Evolutionary conservation across 2,329 filamentous ascomycete genomes (phyloP), one percentile per base, ranked within the genome.

Genomic region (Fusarium cyanostomum): DNA sequence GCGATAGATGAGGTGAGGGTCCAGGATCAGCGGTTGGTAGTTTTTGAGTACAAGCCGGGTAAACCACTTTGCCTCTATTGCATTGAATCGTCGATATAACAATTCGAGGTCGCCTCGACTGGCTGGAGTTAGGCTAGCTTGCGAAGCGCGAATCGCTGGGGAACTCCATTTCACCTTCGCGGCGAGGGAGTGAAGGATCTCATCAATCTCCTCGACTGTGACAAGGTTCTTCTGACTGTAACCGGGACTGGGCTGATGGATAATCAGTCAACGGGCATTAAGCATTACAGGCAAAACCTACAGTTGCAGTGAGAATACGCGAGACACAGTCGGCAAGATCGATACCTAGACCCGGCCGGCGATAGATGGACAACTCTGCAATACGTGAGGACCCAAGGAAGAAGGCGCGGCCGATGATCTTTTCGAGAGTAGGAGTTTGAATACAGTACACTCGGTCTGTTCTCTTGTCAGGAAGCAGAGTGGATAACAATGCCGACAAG

Each of bases 1-100:
- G 11, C 78, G 77, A 42, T 91, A 81, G 0, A 92, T 76, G 15
- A 84, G 73, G 2, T 74, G 64, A 7, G 79, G 76, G 18, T 92
- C 86, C 2, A 96, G 71, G 2, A 83, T 73, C 0, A 94, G 80
- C 0, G 90, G 89, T n/a, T 84, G 81, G 57, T 89, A 91, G 62
- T 89, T 85, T 71, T 96, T 95, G 26, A 96, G 79, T 7, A 97
- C 81, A 27, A 97, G 79, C 4, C 94, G 84, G 0, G 91, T 91
- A 10, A 97, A 82, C 94, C 94, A 97, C 77, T 97, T 97, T 5
- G 89, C 90, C 71, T 96, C 91, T 38, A 81, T 80, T 4, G 91
- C 85, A 41, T 81, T 80, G 9, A 92, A 72, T 8, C 85, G 83
- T 27, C 77, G 79, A 68, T 90, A 91, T 1, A 94, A 71, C 0